A percentile compares a stretch with the other conserved stretches of the same genome.
phyloP scores from a whole-genome alignment of 192 early-diverging fungal genomes.

The Podila horticola region DNA sequence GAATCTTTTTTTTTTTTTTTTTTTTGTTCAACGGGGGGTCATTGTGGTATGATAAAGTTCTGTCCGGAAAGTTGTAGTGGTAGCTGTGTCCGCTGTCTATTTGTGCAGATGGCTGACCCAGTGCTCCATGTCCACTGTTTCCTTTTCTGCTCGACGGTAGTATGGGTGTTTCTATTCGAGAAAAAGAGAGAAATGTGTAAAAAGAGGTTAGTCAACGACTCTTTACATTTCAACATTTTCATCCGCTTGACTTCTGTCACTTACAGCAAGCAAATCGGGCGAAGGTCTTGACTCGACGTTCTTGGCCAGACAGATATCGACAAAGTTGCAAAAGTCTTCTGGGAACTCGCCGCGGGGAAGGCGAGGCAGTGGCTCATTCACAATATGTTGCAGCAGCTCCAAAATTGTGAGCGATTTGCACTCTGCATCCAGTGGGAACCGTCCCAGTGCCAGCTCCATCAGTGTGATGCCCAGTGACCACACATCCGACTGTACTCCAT shows the following conservation, averaged over 20 bases:
- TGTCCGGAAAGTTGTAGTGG: no score
- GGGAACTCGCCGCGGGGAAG: constrained; percentile 83
- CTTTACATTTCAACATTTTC: background rate
- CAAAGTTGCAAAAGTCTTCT: constrained; percentile 79
- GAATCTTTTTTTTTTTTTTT: no score
- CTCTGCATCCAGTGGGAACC: constrained; percentile 78
- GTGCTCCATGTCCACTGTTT: constrained; percentile 72
- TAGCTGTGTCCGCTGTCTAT: constrained; percentile 1
- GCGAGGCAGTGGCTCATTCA: constrained; percentile 85
- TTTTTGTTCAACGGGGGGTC: no score
- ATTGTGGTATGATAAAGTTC: no score
- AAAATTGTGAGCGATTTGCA: constrained; percentile 81
- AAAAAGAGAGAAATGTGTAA: constrained; percentile 3
- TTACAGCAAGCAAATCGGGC: constrained; percentile 72
- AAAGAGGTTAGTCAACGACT: background rate
- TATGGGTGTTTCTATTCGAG: constrained; percentile 64
- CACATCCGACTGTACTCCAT: constrained; percentile 84
- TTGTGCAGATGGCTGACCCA: constrained; percentile 59
- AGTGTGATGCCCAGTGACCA: constrained; percentile 86
- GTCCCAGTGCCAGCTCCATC: constrained; percentile 83
- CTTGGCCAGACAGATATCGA: constrained; percentile 72
- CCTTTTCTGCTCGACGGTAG: constrained; percentile 57
- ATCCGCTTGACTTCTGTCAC: no score
- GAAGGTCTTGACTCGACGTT: constrained; percentile 68
- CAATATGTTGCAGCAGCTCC: constrained; percentile 94